Conservation (phyloP, 495 filamentous ascomycete genomes). For the Hypomontagnella submonticulosa region DNA sequence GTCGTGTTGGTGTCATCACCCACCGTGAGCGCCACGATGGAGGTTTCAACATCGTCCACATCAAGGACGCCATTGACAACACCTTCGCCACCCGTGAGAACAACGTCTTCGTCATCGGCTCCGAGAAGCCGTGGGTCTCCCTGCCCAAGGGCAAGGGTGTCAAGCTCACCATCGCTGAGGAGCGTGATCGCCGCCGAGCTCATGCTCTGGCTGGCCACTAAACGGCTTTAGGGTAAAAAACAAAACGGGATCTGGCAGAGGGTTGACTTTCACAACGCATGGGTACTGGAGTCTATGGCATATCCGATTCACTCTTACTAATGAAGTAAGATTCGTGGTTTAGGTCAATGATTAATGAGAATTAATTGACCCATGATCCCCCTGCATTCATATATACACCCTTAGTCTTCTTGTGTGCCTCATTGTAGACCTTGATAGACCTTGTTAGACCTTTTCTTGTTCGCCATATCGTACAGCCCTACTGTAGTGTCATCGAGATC, state of each 20-base stretch:
- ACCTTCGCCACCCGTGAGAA: slow-evolving; percentile 97
- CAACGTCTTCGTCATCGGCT: slow-evolving; percentile 98
- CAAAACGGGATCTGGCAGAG: slow-evolving; percentile 44
- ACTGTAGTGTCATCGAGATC: too few relatives aligned
- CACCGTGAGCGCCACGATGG: slow-evolving; percentile 99
- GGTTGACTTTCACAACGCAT: slow-evolving; percentile 49
- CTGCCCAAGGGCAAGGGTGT: slow-evolving; percentile 99
- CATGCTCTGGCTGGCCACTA: slow-evolving; percentile 72
- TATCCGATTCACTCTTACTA: slow-evolving; percentile 47
- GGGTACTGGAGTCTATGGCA: slow-evolving; percentile 52
- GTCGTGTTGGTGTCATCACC: slow-evolving; percentile 99
- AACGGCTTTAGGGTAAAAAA: slow-evolving; percentile 31
- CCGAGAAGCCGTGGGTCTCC: slow-evolving; percentile 98
- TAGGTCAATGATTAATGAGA: slow-evolving; percentile 52
- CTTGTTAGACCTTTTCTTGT: too few relatives aligned
- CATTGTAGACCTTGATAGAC: too few relatives aligned
- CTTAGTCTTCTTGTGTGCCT: not conserved
- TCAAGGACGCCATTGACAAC: slow-evolving; percentile 99
- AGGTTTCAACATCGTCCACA: slow-evolving; percentile 99
- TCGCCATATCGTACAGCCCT: too few relatives aligned
- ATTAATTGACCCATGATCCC: slow-evolving; percentile 50
- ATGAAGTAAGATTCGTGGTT: slow-evolving; percentile 42
- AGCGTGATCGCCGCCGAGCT: slow-evolving; percentile 94
- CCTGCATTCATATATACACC: slow-evolving; percentile 4
- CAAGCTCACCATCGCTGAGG: slow-evolving; percentile 98